These are phyloP conservation scores for Pyrenochaeta sp. DNA, from an alignment of 2,329 filamentous ascomycete species.

Conservation along the genomic window DNA sequence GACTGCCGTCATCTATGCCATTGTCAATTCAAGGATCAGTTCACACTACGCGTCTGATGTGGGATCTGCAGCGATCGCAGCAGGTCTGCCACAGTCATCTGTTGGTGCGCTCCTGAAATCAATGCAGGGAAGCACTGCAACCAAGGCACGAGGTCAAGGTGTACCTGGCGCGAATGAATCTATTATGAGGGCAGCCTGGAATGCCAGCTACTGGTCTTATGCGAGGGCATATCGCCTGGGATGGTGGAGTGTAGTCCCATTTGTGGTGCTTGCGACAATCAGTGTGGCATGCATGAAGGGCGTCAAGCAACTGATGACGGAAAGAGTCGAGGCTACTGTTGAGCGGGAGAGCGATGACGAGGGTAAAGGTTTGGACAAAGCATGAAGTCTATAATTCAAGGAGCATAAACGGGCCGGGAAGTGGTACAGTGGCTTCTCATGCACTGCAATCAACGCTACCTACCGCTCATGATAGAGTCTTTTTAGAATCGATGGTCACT, in stretches of 20 bases:
- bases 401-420: no score
- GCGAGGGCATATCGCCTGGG: constrained; percentile 39
- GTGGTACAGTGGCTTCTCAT: no score
- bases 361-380: constrained; percentile 9
- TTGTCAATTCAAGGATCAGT: constrained; percentile 34
- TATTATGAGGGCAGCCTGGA: constrained; percentile 30
- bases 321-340: constrained; percentile 44
- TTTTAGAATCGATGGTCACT: no score
- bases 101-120: constrained; percentile 26
- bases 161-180: constrained; percentile 23
- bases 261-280: constrained; percentile 37
- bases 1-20: constrained; percentile 40
- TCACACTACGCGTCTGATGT: constrained; percentile 32
- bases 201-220: constrained; percentile 41
- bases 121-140: constrained; percentile 25
- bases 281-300: constrained; percentile 38
- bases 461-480: not conserved
- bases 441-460: no score
- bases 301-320: constrained; percentile 40
- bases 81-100: constrained; percentile 31
- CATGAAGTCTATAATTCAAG: no score
- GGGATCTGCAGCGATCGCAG: constrained; percentile 27
- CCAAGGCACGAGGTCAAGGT: constrained; percentile 13
- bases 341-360: constrained; percentile 29
- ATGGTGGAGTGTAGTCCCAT: constrained; percentile 44